phyloP scores from a whole-genome alignment of 2,329 filamentous ascomycete genomes.

The Gyromitra esculenta region DNA sequence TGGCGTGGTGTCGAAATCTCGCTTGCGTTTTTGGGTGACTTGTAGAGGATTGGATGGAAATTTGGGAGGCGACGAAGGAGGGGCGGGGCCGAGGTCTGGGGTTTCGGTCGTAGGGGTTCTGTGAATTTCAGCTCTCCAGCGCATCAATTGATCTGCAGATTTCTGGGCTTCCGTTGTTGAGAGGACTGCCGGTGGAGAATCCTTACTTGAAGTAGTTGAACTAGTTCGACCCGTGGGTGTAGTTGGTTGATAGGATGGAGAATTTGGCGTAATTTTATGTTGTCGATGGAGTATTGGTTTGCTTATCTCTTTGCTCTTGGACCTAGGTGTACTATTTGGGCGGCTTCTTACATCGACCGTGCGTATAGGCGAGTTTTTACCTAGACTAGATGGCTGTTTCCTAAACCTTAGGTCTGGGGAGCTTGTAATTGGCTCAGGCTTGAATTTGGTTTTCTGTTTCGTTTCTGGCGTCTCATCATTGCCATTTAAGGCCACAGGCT shows the following conservation, averaged over 20 bases:
- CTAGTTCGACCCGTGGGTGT: not conserved
- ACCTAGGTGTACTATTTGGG: constrained; percentile 10
- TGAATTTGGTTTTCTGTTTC: not conserved
- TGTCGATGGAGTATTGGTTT: constrained; percentile 19
- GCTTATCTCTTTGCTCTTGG: constrained; percentile 3
- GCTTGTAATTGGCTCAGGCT: constrained; percentile 4
- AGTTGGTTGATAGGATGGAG: constrained; percentile 10
- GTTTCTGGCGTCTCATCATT: not conserved
- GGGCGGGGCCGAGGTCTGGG: not conserved
- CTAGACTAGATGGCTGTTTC: not conserved
- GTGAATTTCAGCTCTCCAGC: constrained; percentile 22
- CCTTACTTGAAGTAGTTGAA: not conserved
- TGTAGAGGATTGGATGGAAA: constrained; percentile 1
- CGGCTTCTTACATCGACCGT: constrained; percentile 22
- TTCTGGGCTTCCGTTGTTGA: constrained; percentile 6
- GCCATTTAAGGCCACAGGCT: not conserved
- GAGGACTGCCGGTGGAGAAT: not conserved
- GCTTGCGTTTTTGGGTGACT: constrained; percentile 36
- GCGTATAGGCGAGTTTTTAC: constrained; percentile 19
- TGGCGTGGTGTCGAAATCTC: constrained; percentile 3
- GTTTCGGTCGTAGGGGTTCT: not conserved
- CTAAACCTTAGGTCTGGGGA: not conserved
- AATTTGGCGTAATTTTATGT: constrained; percentile 12
- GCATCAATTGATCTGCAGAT: not conserved
- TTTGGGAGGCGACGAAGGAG: constrained; percentile 5